phyloP scores from a whole-genome alignment of 495 filamentous ascomycete species.

The Aspergillus baeticus region DNA sequence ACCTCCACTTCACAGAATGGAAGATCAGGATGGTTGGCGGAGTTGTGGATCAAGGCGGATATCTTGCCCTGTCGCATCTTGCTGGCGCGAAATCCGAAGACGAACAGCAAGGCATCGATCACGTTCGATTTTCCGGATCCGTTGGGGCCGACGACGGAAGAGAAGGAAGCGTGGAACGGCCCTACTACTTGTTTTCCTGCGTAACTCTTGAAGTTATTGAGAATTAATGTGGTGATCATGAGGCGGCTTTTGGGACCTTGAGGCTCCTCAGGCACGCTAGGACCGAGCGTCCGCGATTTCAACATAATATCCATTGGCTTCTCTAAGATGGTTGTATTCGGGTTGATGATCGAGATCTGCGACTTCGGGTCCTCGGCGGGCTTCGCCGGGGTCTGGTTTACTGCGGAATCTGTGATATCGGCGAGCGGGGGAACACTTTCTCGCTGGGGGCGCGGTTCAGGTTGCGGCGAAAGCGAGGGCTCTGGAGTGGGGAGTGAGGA shows the following conservation, averaged over 20 bases:
- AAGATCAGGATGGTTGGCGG: constrained; percentile 77
- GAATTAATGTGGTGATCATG: constrained; percentile 84
- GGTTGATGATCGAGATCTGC: constrained; percentile 64
- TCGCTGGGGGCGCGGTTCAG: constrained; percentile 46
- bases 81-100: constrained; percentile 96
- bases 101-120: constrained; percentile 95
- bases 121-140: constrained; percentile 99
- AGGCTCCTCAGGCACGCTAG: constrained; percentile 64
- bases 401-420: constrained; percentile 71
- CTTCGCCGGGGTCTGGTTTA: constrained; percentile 58
- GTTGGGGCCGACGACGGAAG: constrained; percentile 97
- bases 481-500: constrained; percentile 61
- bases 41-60: constrained; percentile 95
- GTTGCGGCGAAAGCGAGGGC: constrained; percentile 52
- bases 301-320: constrained; percentile 93
- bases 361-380: constrained; percentile 38
- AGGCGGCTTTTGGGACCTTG: constrained; percentile 76
- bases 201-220: constrained; percentile 98
- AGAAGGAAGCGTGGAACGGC: constrained; percentile 95
- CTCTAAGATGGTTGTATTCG: constrained; percentile 73
- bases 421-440: constrained; percentile 62
- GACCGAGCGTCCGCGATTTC: constrained; percentile 73
- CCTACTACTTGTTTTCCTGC: constrained; percentile 93
- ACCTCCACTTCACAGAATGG: constrained; percentile 94
- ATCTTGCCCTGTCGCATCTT: constrained; percentile 99